phyloP scores from a whole-genome alignment of 495 filamentous ascomycete species.

The Tuber calosporum region DNA sequence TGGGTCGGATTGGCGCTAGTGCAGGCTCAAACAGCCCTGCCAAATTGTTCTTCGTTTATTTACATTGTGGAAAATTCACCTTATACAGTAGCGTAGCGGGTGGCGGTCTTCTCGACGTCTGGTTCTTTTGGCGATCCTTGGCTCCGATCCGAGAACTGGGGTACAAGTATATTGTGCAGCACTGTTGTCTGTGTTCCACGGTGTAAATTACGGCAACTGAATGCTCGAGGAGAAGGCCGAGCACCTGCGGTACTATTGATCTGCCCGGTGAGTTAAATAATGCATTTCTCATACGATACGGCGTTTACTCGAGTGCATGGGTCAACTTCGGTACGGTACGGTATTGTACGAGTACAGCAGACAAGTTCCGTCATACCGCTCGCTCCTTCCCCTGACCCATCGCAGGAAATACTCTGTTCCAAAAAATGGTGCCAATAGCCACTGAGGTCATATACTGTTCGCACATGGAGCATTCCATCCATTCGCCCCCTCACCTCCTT shows the following conservation, averaged over 20 bases:
- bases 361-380: neutral
- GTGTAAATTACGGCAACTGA: neutral
- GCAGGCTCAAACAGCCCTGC: too few species aligned
- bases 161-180: too few species aligned
- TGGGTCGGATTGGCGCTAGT: too few species aligned
- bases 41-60: too few species aligned
- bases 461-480: neutral
- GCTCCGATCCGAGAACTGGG: too few species aligned
- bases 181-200: neutral
- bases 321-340: neutral
- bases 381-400: neutral
- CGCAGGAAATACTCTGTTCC: neutral
- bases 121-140: too few species aligned
- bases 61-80: too few species aligned
- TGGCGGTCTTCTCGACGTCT: too few species aligned
- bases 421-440: neutral
- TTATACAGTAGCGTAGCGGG: too few species aligned
- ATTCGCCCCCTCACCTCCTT: neutral
- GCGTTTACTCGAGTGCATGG: neutral
- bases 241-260: neutral
- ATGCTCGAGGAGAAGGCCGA: slow-evolving; percentile 4
- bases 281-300: slow-evolving; percentile 2
- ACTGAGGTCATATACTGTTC: neutral
- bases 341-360: too few species aligned
- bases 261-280: neutral